Base-by-base conservation (phyloP, 140 eudicot genomes). In the Cichorium intybus region DNA sequence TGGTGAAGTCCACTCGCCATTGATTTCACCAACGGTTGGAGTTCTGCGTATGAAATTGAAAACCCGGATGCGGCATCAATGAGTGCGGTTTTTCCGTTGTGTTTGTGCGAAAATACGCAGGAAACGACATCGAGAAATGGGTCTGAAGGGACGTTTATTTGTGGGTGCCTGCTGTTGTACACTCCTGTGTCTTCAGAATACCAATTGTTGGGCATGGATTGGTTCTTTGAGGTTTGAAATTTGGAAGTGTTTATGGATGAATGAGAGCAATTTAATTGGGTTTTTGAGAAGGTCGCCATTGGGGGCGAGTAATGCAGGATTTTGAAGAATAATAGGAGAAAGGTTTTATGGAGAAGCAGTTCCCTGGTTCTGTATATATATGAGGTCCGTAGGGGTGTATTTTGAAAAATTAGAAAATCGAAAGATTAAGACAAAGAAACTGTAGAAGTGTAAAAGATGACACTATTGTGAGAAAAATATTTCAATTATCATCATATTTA, bases 51-150 rank as follows among this genome's bases (percentile, higher is more conserved):
- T 7, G 85, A 46, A 1, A 94, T 55, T 0, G 91, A 75, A 10
- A 22, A 18, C 68, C 95, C 95, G 24, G 99, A 72, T 52, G 84
- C 65, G 10, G 95, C 64, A 70, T 94, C 97, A 54, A 84, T 55
- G 46, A 94, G 84, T 3, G 99, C 97, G 2, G 80, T 73, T 14
- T 23, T 31, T n/a, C 87, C 95, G 45, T 66, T 33, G 60, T 84
- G 89, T 45, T 72, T 75, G 22, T 78, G 75, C 2, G 99, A 88
- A 26, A 94, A 85, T 23, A 88, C 50, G 75, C 52, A 54, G 8
- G 98, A 83, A 17, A 86, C 95, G 22, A 83, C 76, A 59, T 88
- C 92, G 17, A 81, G 84, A 80, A 72, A 60, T n/a, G 96, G 95
- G 73, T 85, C 77, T 3, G 83, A 24, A 28, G 95, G 97, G 60